Evolutionary conservation across 352 stramenopile genomes (phyloP).

Genomic region (Phytophthora palmivora): DNA sequence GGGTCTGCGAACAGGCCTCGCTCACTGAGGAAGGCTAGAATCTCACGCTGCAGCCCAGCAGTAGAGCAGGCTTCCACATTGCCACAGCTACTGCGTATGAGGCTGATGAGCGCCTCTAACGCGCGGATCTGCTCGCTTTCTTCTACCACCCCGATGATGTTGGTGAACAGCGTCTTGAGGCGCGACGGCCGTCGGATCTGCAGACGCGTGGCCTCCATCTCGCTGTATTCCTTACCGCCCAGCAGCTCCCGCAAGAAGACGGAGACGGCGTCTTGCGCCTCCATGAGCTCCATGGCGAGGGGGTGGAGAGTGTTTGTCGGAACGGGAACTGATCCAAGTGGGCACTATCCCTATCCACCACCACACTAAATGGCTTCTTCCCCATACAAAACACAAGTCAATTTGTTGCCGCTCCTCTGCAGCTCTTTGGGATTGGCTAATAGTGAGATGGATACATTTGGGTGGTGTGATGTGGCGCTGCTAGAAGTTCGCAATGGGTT

Average conservation of each 20-base stretch:
- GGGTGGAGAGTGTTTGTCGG: slow-evolving; percentile 1
- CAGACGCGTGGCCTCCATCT: slow-evolving; percentile 62
- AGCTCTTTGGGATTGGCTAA: slow-evolving; percentile 33
- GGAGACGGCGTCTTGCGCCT: slow-evolving; percentile 38
- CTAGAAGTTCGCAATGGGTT: slow-evolving; percentile 26
- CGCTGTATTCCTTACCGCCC: slow-evolving; percentile 69
- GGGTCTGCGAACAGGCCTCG: slow-evolving; percentile 69
- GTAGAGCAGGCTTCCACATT: slow-evolving; percentile 81
- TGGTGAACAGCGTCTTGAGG: slow-evolving; percentile 69
- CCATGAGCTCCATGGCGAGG: slow-evolving; percentile 36
- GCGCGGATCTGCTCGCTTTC: slow-evolving; percentile 74
- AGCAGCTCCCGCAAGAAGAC: slow-evolving; percentile 60
- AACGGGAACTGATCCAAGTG: slow-evolving; percentile 32
- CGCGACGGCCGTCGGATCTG: slow-evolving; percentile 69
- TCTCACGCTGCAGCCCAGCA: slow-evolving; percentile 75
- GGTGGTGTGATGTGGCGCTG: slow-evolving; percentile 1
- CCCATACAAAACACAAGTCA: slow-evolving; percentile 33
- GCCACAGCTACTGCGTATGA: slow-evolving; percentile 77
- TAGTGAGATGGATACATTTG: slow-evolving; percentile 46
- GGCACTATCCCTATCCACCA: slow-evolving; percentile 27
- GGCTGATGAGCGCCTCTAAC: slow-evolving; percentile 76
- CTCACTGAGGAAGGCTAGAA: slow-evolving; percentile 75
- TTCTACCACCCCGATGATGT: slow-evolving; percentile 70
- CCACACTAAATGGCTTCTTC: slow-evolving; percentile 32
- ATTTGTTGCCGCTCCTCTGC: slow-evolving; percentile 18